phyloP scores from a whole-genome alignment of 2,329 filamentous ascomycete genomes.

The Xylaria sp. region DNA sequence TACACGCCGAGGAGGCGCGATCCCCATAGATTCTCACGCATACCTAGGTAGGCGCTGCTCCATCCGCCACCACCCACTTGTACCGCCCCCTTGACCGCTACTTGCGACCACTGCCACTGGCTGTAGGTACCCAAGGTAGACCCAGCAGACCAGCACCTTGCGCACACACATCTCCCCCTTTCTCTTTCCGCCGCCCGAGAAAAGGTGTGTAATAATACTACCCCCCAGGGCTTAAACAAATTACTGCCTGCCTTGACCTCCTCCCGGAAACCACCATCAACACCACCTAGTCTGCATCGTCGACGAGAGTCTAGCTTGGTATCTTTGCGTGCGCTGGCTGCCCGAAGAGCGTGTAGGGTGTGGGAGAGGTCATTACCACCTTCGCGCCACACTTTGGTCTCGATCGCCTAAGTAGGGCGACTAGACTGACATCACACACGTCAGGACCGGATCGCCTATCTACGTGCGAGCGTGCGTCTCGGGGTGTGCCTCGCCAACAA shows the following conservation, averaged over 20 bases:
- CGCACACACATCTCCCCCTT: constrained; percentile 29
- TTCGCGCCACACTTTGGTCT: constrained; percentile 28
- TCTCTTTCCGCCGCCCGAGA: constrained; percentile 23
- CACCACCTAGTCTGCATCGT: constrained; percentile 21
- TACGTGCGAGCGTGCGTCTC: constrained; percentile 23
- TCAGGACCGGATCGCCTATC: constrained; percentile 25
- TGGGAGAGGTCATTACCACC: constrained; percentile 14
- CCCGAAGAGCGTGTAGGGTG: constrained; percentile 25
- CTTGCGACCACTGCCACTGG: constrained; percentile 29
- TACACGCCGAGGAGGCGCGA: constrained; percentile 34
- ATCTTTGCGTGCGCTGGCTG: constrained; percentile 33
- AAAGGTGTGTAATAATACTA: constrained; percentile 32
- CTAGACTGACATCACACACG: constrained; percentile 34
- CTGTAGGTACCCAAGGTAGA: neutral
- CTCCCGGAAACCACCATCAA: constrained; percentile 24
- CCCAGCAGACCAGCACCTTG: constrained; percentile 18
- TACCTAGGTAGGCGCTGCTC: constrained; percentile 15
- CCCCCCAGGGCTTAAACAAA: constrained; percentile 28
- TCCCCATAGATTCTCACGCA: constrained; percentile 17
- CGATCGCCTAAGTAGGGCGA: constrained; percentile 18
- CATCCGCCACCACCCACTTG: constrained; percentile 25
- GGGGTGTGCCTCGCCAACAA: constrained; percentile 16
- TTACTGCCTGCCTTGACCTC: constrained; percentile 20
- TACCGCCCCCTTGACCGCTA: constrained; percentile 40
- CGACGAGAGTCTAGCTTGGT: constrained; percentile 16